Base-by-base conservation (phyloP, 208 protist species). In the Wallacemonas rigidus region DNA sequence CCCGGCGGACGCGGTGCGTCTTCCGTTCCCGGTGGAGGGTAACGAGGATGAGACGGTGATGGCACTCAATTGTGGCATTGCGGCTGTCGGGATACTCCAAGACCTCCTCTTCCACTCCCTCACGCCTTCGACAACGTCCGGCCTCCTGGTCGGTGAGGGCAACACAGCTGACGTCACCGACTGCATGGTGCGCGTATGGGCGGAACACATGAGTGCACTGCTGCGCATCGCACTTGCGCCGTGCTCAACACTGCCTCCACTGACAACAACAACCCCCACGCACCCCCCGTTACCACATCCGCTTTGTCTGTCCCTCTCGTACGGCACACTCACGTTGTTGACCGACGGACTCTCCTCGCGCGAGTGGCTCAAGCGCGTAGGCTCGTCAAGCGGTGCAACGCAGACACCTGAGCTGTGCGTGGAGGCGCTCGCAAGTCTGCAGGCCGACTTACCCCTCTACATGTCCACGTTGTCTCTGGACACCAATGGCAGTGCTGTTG, bases 291-390 rank as follows among this genome's bases (percentile, higher is more conserved):
- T 65, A 41, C 60, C 60, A 12, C 60, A 65, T n/a, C 43, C 60
- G 43, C 60, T 65, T 9, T 50, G 41, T 50, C 60, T 65, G 6
- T 65, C 60, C 6, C 64, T 69, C 4, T 69, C 48, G 8, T 69
- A 9, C 36, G 41, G 64, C 12, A 71, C 71, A 36, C 65, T 79
- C 14, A 67, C 74, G 36, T 69, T 81, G 35, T 47, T 89, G 35
- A 68, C 71, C 26, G 75, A 75, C 38, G 76, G 85, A 14, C 48
- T 89, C 48, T 64, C 74, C 65, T 67, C 74, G 38, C 71, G 69
- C 41, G 73, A 75, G 12, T 89, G 80, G 83, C 75, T 72, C 70
- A 82, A 78, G 64, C 57, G 70, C 26, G 43, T 51, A 3, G 50
- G 41, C 60, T 58, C 17, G 69, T 75, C 36, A 72, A 53, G 14